phyloP scores from a whole-genome alignment of 2,329 filamentous ascomycete species.

The Xylariales sp. region DNA sequence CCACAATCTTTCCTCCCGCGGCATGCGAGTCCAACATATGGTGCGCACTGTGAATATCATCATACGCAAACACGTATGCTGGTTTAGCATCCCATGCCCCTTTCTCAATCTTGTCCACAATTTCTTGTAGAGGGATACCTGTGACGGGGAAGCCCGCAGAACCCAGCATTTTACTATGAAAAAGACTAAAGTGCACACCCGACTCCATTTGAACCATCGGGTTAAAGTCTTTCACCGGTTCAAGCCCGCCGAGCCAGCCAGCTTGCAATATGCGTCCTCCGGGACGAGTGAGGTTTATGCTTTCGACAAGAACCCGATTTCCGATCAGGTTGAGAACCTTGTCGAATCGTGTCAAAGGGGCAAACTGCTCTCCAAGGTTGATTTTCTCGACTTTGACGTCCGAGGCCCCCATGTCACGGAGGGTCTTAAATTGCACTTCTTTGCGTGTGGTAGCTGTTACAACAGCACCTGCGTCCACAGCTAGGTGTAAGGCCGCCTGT shows the following conservation, averaged over 20 bases:
- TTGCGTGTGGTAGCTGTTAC: slow-evolving; percentile 34
- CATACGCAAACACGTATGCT: slow-evolving; percentile 25
- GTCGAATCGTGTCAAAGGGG: slow-evolving; percentile 23
- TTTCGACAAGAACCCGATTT: slow-evolving; percentile 32
- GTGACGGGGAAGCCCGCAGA: slow-evolving; percentile 29
- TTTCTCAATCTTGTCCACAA: slow-evolving; percentile 30
- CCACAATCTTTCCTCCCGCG: slow-evolving; percentile 29
- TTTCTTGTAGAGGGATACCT: slow-evolving; percentile 31
- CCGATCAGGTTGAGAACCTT: slow-evolving; percentile 33
- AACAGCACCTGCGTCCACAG: slow-evolving; percentile 23
- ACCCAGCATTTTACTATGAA: slow-evolving; percentile 33
- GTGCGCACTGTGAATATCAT: slow-evolving; percentile 28
- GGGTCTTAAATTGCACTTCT: slow-evolving; percentile 15
- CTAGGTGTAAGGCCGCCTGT: slow-evolving; percentile 27
- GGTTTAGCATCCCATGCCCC: slow-evolving; percentile 28
- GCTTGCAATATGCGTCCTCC: slow-evolving; percentile 32
- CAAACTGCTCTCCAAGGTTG: not conserved
- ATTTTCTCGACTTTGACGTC: not conserved
- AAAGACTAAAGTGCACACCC: slow-evolving; percentile 41
- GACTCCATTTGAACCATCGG: slow-evolving; percentile 38
- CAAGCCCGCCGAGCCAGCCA: slow-evolving; percentile 35
- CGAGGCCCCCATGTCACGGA: not conserved
- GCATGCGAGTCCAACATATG: slow-evolving; percentile 24
- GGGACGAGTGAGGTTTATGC: slow-evolving; percentile 25
- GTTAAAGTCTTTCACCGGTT: slow-evolving; percentile 33